Evolutionary conservation across 176 grass and related monocot genomes (phyloP).

Genomic region (Avena insularis): DNA sequence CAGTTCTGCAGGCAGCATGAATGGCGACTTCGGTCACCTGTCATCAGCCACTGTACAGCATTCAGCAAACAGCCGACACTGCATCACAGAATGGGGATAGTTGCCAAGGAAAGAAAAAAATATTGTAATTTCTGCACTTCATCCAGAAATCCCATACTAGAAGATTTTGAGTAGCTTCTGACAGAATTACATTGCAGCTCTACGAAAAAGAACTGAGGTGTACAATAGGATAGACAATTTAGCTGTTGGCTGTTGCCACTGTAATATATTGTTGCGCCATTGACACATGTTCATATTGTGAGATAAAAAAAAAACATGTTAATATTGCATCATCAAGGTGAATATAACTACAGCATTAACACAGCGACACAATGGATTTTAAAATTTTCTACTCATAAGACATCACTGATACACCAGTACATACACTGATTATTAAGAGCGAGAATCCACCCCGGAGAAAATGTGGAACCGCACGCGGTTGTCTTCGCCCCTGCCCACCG

Average conservation of each 20-base stretch:
- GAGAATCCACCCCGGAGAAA: too few relatives aligned
- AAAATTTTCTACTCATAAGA: not conserved
- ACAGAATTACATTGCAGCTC: slow-evolving; percentile 35
- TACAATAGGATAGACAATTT: slow-evolving; percentile 49
- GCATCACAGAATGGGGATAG: slow-evolving; percentile 26
- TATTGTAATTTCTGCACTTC: slow-evolving; percentile 34
- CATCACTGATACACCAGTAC: too few relatives aligned
- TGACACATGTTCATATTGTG: slow-evolving; percentile 14
- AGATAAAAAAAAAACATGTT: not conserved
- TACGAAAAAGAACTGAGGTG: slow-evolving; percentile 30
- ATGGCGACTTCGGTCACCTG: not conserved
- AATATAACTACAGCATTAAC: slow-evolving; percentile 25
- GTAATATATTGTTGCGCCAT: slow-evolving; percentile 43
- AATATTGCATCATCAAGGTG: slow-evolving; percentile 8
- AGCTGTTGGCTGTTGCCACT: slow-evolving; percentile 46
- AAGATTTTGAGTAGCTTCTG: slow-evolving; percentile 49
- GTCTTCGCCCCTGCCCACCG: not conserved
- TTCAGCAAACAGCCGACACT: slow-evolving; percentile 27
- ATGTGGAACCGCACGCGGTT: not conserved
- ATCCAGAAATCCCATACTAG: slow-evolving; percentile 20
- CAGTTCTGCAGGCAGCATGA: slow-evolving; percentile 81
- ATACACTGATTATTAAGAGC: too few relatives aligned
- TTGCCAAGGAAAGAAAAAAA: not conserved
- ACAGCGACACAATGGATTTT: not conserved
- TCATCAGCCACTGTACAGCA: slow-evolving; percentile 52